Evolutionary conservation across 2,329 filamentous ascomycete species (phyloP).

Genomic region (Diaporthe velutina): DNA sequence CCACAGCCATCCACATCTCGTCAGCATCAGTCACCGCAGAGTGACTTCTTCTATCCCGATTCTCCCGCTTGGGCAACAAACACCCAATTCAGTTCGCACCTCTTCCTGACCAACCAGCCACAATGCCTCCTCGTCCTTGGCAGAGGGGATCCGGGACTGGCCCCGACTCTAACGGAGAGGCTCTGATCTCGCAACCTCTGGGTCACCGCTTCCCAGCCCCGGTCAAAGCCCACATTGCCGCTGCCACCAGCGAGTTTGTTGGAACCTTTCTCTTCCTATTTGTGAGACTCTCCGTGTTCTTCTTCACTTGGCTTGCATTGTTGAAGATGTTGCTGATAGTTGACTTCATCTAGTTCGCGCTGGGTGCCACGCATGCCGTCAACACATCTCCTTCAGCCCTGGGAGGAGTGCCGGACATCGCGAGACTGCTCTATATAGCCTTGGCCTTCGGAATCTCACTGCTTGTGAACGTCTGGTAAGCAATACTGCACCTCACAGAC

Average conservation of each 20-base stretch:
- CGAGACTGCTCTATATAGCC: constrained; percentile 62
- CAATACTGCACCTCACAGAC: no score
- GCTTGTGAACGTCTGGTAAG: constrained; percentile 64
- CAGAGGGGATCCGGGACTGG: constrained; percentile 19
- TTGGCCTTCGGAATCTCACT: constrained; percentile 64
- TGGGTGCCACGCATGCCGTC: constrained; percentile 46
- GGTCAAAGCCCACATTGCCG: constrained; percentile 52
- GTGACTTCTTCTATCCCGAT: neutral
- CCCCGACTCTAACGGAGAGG: constrained; percentile 31
- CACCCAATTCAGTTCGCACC: neutral
- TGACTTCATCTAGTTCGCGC: constrained; percentile 42
- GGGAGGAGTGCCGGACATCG: constrained; percentile 47
- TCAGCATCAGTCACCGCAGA: neutral
- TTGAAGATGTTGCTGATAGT: neutral
- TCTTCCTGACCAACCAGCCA: neutral
- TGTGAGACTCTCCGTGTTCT: constrained; percentile 42
- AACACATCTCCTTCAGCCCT: constrained; percentile 42
- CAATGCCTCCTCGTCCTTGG: constrained; percentile 39
- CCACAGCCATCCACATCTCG: neutral
- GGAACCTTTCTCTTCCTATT: constrained; percentile 68
- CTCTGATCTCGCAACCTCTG: constrained; percentile 22
- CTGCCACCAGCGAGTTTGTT: constrained; percentile 63
- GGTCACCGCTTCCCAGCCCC: constrained; percentile 26
- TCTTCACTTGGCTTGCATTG: neutral
- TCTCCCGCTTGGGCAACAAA: neutral